Evolutionary conservation across 1,284 basidiomycete genomes (phyloP).

Genomic region (Ustilago nuda): DNA sequence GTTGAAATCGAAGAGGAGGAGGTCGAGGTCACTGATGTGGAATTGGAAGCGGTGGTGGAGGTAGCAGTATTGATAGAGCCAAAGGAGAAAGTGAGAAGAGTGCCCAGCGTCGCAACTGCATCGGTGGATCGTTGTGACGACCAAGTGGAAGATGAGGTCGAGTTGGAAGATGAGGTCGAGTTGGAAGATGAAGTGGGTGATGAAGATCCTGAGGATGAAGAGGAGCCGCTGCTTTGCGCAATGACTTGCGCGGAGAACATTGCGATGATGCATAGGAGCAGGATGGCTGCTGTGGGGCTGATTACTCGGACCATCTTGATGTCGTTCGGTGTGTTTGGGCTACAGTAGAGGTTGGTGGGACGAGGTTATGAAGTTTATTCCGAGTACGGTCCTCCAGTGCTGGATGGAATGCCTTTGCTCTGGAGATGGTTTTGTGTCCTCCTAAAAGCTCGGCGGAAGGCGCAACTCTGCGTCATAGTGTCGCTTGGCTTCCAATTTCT

Average conservation of each 20-base stretch:
- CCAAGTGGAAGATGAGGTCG: conserved; percentile 4
- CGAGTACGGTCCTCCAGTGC: background rate
- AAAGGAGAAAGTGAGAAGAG: conserved; percentile 33
- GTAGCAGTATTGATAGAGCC: conserved; percentile 26
- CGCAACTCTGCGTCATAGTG: conserved; percentile 2
- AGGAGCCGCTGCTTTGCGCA: conserved; percentile 9
- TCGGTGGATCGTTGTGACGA: conserved; percentile 23
- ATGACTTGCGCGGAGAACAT: conserved; percentile 13
- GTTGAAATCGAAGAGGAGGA: conserved; percentile 16
- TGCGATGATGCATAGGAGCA: conserved; percentile 7
- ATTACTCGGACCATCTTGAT: conserved; percentile 7
- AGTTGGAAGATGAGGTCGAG: conserved; percentile 3
- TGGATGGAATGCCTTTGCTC: background rate
- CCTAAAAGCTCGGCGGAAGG: conserved; percentile 1
- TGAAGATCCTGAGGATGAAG: background rate
- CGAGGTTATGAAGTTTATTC: conserved; percentile 2
- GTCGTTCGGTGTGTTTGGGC: background rate
- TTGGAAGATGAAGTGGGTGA: conserved; percentile 10
- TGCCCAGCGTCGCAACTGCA: conserved; percentile 38
- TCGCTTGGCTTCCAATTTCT: background rate
- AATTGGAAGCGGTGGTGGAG: conserved; percentile 7
- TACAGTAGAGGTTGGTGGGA: background rate
- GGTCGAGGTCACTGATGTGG: conserved; percentile 3
- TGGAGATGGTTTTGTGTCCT: background rate
- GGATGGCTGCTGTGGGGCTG: background rate